Evolutionary conservation across 1,284 basidiomycete species (phyloP).

Genomic region (Marasmius oreades): DNA sequence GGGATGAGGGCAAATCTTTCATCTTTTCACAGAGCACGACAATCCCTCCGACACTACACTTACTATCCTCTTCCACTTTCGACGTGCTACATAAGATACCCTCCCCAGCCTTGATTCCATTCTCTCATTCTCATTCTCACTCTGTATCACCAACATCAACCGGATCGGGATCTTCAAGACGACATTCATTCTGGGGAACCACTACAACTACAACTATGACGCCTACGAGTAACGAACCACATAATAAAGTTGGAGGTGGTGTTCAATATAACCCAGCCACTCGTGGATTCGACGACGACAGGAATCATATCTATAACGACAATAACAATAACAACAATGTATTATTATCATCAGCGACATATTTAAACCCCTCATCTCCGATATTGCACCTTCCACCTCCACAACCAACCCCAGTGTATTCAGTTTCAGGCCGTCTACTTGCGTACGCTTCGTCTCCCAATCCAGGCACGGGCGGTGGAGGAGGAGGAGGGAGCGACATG

Average conservation of each 20-base stretch:
- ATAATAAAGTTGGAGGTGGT: neutral
- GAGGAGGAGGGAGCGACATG: neutral
- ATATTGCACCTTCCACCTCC: slow-evolving; percentile 8
- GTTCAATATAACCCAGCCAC: neutral
- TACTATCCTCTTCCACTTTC: slow-evolving; percentile 55
- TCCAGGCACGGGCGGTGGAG: too few relatives aligned
- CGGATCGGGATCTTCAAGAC: slow-evolving; percentile 4
- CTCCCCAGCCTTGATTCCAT: slow-evolving; percentile 40
- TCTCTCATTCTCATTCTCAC: slow-evolving; percentile 22
- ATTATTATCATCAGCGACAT: slow-evolving; percentile 25
- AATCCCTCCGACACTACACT: slow-evolving; percentile 50
- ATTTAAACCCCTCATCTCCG: neutral
- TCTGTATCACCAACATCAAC: neutral
- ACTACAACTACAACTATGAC: slow-evolving; percentile 9
- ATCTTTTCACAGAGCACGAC: slow-evolving; percentile 45
- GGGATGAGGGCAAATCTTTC: neutral
- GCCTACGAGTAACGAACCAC: neutral
- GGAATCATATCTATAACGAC: slow-evolving; percentile 19
- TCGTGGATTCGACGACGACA: slow-evolving; percentile 18
- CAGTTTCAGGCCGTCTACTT: slow-evolving; percentile 59
- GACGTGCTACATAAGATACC: slow-evolving; percentile 48
- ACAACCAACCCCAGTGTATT: slow-evolving; percentile 45
- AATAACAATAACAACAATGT: slow-evolving; percentile 28
- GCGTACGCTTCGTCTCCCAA: slow-evolving; percentile 53
- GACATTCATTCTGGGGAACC: slow-evolving; percentile 13